These are phyloP conservation scores for Sporopachydermia quercuum DNA, from an alignment of 805 yeast species.

Conservation along the genomic window DNA sequence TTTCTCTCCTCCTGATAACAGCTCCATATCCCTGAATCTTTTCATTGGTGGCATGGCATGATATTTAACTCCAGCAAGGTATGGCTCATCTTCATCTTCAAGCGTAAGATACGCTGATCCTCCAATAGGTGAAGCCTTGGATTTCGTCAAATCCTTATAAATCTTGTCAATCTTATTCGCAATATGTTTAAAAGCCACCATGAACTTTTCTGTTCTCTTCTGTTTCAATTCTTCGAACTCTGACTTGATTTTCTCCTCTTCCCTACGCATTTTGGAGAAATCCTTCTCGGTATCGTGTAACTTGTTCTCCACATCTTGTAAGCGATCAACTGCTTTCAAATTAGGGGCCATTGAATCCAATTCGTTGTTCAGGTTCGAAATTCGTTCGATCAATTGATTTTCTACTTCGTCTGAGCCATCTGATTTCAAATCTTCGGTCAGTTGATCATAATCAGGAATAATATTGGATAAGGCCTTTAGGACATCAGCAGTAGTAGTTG, in stretches of 20 bases:
- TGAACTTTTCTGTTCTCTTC: slow-evolving; percentile 47
- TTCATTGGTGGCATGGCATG: slow-evolving; percentile 96
- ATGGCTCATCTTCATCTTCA: slow-evolving; percentile 87
- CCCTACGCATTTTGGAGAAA: slow-evolving; percentile 42
- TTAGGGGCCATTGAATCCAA: slow-evolving; percentile 56
- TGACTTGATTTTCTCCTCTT: slow-evolving; percentile 38
- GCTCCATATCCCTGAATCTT: slow-evolving; percentile 82
- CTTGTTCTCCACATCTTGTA: slow-evolving; percentile 49
- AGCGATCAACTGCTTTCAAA: slow-evolving; percentile 62
- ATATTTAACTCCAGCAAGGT: slow-evolving; percentile 64
- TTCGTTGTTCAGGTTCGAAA: slow-evolving; percentile 14
- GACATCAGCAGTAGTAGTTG: no score
- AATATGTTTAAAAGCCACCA: slow-evolving; percentile 63
- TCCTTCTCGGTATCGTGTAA: slow-evolving; percentile 50
- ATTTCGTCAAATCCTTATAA: slow-evolving; percentile 75
- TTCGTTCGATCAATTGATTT: slow-evolving; percentile 11
- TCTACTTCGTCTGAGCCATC: slow-evolving; percentile 10
- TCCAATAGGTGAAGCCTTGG: slow-evolving; percentile 59
- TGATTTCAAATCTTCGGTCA: slow-evolving; percentile 16
- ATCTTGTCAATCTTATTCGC: slow-evolving; percentile 56
- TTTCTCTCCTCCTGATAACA: slow-evolving; percentile 91
- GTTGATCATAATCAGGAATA: slow-evolving; percentile 14
- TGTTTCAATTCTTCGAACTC: slow-evolving; percentile 45
- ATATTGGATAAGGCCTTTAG: slow-evolving; percentile 19
- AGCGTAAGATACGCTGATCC: slow-evolving; percentile 86